Evolutionary conservation across 2,329 filamentous ascomycete genomes (phyloP), one percentile per base, ranked within the genome.

Genomic region (Aspergillus niger): DNA sequence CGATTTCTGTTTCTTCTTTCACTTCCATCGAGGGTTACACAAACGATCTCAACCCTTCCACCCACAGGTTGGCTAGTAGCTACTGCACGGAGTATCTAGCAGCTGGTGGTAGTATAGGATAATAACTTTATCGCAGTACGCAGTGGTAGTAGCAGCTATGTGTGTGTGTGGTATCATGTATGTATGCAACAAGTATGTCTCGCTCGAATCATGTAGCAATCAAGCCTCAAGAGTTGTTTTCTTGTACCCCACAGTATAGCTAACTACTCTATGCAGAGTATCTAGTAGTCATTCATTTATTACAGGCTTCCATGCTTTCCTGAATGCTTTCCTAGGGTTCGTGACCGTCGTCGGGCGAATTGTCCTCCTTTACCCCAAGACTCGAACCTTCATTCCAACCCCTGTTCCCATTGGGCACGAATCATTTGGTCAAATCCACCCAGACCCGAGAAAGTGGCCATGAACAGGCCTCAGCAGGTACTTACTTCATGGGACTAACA

Each of bases 391-490:
- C 52, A 55, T 44, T 59, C 56, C 52, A 47, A 53, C 38, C 30
- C 55, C 53, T 49, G 51, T 50, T 61, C 47, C 36, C 54, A 62
- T 65, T 63, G 61, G 63, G 59, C 61, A 60, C 49, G 56, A 59
- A 58, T 47, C 51, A 39, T 50, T 51, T 55, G 15, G 47, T 22
- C 39, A 38, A 57, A 56, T 52, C 58, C 56, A 61, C 47, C 43
- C 60, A 39, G 50, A 53, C 51, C 53, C 30, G 44, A 55, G 39
- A 13, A 57, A 28, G 32, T 57, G 50, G n/a, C 30, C 20, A n/a
- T 48, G 44, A 48, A 48, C 44, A 26, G 47, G 26, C 28, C 30
- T 49, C 26, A 49, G 47, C 47, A 49, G 47, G 47, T 32, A 49
- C 39, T 17, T n/a, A 17, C n/a, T 20, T 5, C 50, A 50, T 36